Evolutionary conservation across 768 basidiomycete genomes (phyloP).

Genomic region (Dioszegia aurantiaca): DNA sequence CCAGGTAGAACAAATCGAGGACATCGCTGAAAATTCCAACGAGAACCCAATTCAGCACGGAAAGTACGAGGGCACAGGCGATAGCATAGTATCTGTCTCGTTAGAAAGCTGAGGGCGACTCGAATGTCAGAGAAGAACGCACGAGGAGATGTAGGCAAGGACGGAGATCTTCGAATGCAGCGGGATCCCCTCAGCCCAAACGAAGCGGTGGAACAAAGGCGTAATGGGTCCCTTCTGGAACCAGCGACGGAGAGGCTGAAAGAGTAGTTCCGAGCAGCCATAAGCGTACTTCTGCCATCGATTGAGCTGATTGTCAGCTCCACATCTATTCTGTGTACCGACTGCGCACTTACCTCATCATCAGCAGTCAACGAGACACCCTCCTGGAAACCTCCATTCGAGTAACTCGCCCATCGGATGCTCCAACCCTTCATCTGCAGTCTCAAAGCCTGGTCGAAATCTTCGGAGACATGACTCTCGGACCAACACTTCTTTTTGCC

Average conservation of each 20-base stretch:
- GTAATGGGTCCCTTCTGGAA: constrained; percentile 77
- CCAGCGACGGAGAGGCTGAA: constrained; percentile 79
- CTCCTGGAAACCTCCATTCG: constrained; percentile 81
- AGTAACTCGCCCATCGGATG: constrained; percentile 68
- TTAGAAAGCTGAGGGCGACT: neutral
- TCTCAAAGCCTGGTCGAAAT: constrained; percentile 45
- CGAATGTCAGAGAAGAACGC: neutral
- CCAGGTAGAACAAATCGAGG: constrained; percentile 48
- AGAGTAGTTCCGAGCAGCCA: constrained; percentile 61
- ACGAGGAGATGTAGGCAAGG: constrained; percentile 57
- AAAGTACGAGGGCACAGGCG: constrained; percentile 63
- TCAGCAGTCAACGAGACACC: constrained; percentile 85
- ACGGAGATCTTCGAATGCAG: constrained; percentile 61
- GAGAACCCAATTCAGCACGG: constrained; percentile 68
- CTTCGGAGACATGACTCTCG: constrained; percentile 73
- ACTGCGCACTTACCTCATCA: constrained; percentile 63
- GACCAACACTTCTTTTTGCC: constrained; percentile 74
- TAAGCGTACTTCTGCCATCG: constrained; percentile 73
- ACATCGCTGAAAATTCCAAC: constrained; percentile 58
- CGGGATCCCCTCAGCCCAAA: constrained; percentile 55
- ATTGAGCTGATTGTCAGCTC: constrained; percentile 54
- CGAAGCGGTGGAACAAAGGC: constrained; percentile 46
- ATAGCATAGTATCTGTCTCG: constrained; percentile 53
- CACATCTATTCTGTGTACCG: neutral
- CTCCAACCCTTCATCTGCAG: constrained; percentile 61